phyloP scores from a whole-genome alignment of 2,329 filamentous ascomycete genomes.

The Lasiodiplodia hormozganensis region DNA sequence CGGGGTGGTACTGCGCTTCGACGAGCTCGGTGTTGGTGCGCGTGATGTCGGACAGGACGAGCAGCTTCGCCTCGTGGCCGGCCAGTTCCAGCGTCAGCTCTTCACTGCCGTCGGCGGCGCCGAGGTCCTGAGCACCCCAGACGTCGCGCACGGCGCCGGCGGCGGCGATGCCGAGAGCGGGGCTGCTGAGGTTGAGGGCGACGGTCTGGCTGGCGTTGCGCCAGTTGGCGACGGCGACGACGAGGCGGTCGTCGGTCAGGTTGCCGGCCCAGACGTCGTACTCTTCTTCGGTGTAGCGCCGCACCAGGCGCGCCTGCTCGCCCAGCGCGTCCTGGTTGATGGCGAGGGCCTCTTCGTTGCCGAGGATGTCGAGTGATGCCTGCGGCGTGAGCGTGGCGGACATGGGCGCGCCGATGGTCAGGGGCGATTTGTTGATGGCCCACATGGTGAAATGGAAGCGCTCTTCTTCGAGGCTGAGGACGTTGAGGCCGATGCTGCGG shows the following conservation, averaged over 20 bases:
- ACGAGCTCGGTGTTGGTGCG: conserved; percentile 29
- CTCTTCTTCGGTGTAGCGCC: conserved; percentile 47
- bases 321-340: conserved; percentile 65
- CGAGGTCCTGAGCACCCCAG: conserved; percentile 34
- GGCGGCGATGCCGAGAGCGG: conserved; percentile 33
- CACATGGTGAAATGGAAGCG: conserved; percentile 56
- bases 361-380: conserved; percentile 38
- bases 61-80: conserved; percentile 42
- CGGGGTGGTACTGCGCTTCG: conserved; percentile 40
- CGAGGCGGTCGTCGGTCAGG: conserved; percentile 43
- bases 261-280: conserved; percentile 49
- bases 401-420: conserved; percentile 49
- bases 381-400: conserved; percentile 22
- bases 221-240: conserved; percentile 49
- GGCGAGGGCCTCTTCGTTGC: conserved; percentile 62
- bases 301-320: conserved; percentile 58
- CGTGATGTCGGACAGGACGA: conserved; percentile 45
- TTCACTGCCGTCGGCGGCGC: conserved; percentile 17
- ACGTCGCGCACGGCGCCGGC: conserved; percentile 36
- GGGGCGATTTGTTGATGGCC: conserved; percentile 55
- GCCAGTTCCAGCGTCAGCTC: not conserved
- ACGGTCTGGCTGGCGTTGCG: conserved; percentile 43
- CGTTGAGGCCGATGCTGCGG: conserved; percentile 21
- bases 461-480: conserved; percentile 42
- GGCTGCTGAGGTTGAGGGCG: conserved; percentile 40